phyloP scores from a whole-genome alignment of 352 stramenopile species.

The Phytophthora constricta region DNA sequence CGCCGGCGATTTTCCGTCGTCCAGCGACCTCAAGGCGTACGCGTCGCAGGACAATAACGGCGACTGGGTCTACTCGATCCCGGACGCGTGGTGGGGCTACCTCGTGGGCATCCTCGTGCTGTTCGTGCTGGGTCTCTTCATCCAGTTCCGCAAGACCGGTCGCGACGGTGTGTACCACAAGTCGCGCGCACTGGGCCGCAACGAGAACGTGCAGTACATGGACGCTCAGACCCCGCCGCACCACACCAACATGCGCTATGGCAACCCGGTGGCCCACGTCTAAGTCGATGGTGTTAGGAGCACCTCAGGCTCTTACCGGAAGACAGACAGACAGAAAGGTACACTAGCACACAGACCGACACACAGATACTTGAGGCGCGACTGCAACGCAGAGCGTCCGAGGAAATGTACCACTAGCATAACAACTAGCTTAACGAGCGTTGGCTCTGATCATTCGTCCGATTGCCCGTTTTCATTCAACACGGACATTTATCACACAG shows the following conservation, averaged over 20 bases:
- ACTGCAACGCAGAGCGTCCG: conserved; percentile 4
- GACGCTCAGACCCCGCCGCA: conserved; percentile 32
- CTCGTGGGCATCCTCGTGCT: conserved; percentile 59
- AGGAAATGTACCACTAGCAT: conserved; percentile 34
- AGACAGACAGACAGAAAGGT: not conserved
- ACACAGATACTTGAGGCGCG: not conserved
- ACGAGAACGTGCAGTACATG: conserved; percentile 42
- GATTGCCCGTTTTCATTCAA: too few relatives aligned
- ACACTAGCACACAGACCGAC: not conserved
- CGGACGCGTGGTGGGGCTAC: conserved; percentile 68
- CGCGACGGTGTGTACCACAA: conserved; percentile 42
- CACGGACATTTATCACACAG: too few relatives aligned
- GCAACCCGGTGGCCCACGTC: conserved; percentile 42
- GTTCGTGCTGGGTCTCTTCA: conserved; percentile 51
- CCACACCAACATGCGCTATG: conserved; percentile 31
- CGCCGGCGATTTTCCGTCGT: conserved; percentile 58
- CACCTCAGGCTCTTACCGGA: not conserved
- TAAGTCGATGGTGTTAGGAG: conserved; percentile 20
- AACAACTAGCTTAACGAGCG: too few relatives aligned
- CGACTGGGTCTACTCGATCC: conserved; percentile 64
- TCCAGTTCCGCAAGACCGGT: conserved; percentile 72
- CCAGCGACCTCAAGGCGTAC: conserved; percentile 59
- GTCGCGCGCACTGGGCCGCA: conserved; percentile 25
- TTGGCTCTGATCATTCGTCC: too few relatives aligned
- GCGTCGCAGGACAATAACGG: conserved; percentile 41